These are phyloP conservation scores for Trametes polyzona DNA, from an alignment of 1,284 basidiomycete genomes.

Conservation along the genomic window DNA sequence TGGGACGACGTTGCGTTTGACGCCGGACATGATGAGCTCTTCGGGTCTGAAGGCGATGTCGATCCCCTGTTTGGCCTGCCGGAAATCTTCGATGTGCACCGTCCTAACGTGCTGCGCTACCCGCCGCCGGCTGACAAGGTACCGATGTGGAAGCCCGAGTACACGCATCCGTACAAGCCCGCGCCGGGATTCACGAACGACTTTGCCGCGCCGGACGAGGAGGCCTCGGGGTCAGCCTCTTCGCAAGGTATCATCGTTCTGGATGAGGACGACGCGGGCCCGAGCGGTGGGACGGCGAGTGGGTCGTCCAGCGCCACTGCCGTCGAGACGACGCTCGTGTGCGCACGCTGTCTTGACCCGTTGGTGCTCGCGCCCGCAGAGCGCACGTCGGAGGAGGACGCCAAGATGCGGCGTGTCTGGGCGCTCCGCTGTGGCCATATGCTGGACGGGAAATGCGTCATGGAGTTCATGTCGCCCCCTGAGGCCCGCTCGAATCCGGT, in stretches of 20 bases:
- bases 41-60: constrained; percentile 7
- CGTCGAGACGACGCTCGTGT: constrained; percentile 50
- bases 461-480: constrained; percentile 54
- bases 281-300: constrained; percentile 18
- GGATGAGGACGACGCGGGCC: constrained; percentile 34
- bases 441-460: constrained; percentile 74
- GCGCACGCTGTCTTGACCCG: constrained; percentile 62
- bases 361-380: constrained; percentile 46
- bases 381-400: constrained; percentile 37
- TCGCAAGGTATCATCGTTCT: constrained; percentile 31
- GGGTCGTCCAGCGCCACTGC: constrained; percentile 22
- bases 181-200: constrained; percentile 66
- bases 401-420: constrained; percentile 57
- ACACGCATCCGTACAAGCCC: constrained; percentile 62
- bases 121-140: background rate
- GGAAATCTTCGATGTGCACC: background rate
- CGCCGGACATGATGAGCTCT: background rate
- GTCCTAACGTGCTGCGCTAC: background rate
- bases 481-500: constrained; percentile 13
- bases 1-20: background rate
- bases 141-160: constrained; percentile 51
- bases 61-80: constrained; percentile 7
- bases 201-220: constrained; percentile 47
- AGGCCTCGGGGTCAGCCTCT: constrained; percentile 38
- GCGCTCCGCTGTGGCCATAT: constrained; percentile 74